A percentile compares a stretch with the other conserved stretches of the same genome.
phyloP scores from a whole-genome alignment of 495 filamentous ascomycete species.

The Aspergillus ellipticus region DNA sequence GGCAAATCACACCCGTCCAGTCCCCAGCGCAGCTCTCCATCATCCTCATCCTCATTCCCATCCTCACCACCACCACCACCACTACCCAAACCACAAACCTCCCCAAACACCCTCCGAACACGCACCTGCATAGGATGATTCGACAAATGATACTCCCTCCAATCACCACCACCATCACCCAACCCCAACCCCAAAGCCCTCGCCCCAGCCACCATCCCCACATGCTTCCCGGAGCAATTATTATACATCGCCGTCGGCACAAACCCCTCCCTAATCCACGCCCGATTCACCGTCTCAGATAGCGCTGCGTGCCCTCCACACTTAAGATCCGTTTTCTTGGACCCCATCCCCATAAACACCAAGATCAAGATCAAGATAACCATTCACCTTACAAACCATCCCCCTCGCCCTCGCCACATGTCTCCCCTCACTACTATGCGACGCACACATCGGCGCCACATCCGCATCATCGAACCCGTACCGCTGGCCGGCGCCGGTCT shows the following conservation, averaged over 20 bases:
- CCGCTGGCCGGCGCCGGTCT: constrained; percentile 27
- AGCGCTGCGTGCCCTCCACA: constrained; percentile 37
- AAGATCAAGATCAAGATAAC: too few species aligned
- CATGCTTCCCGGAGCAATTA: constrained; percentile 43
- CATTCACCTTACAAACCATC: too few species aligned
- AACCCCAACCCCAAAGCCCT: constrained; percentile 26
- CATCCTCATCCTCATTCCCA: too few species aligned
- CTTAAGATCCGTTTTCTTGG: constrained; percentile 28
- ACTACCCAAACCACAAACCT: constrained; percentile 18
- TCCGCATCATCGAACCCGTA: constrained; percentile 35
- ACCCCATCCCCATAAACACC: too few species aligned
- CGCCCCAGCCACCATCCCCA: constrained; percentile 36
- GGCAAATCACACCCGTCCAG: constrained; percentile 41
- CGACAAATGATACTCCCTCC: constrained; percentile 35
- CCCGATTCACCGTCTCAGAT: constrained; percentile 22
- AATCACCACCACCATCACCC: too few species aligned
- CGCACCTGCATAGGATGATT: constrained; percentile 27
- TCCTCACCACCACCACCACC: constrained; percentile 14
- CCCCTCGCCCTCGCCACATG: constrained; percentile 28
- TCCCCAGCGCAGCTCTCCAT: too few species aligned
- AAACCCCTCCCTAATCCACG: constrained; percentile 38
- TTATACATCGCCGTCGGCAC: constrained; percentile 27
- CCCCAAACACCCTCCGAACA: constrained; percentile 26
- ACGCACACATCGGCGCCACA: constrained; percentile 41
- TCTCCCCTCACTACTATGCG: constrained; percentile 41